These are phyloP conservation scores for Xylariaceae sp. DNA, from an alignment of 2,329 filamentous ascomycete species.

Conservation along the genomic window DNA sequence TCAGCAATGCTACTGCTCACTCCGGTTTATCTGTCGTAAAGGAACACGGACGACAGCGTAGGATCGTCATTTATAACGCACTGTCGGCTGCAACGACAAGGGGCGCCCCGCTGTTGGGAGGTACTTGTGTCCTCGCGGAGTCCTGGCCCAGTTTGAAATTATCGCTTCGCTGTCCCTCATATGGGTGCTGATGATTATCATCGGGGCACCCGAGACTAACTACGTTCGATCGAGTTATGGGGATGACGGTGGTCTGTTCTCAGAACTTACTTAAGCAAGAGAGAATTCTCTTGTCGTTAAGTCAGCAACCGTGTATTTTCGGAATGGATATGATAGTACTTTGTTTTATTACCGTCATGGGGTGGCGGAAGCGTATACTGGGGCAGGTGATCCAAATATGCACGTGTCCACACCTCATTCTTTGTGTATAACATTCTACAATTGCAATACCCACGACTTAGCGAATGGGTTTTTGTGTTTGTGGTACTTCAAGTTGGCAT, in stretches of 20 bases:
- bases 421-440: too few species aligned
- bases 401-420: too few species aligned
- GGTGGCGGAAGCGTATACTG: too few species aligned
- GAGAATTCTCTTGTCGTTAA: too few species aligned
- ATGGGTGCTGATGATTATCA: conserved; percentile 43
- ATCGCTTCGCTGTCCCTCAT: conserved; percentile 46
- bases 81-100: conserved; percentile 46
- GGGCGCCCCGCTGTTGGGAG: conserved; percentile 52
- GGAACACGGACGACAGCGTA: conserved; percentile 50
- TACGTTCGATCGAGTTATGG: conserved; percentile 41
- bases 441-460: too few species aligned
- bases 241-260: conserved; percentile 11
- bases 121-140: conserved; percentile 43
- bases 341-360: too few species aligned
- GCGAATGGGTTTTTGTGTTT: too few species aligned
- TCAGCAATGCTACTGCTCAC: conserved; percentile 20
- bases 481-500: too few species aligned
- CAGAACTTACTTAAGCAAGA: conserved; percentile 8
- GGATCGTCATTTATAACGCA: conserved; percentile 43
- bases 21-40: conserved; percentile 28
- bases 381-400: too few species aligned
- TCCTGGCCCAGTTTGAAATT: conserved; percentile 48
- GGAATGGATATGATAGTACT: too few species aligned
- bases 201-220: conserved; percentile 50
- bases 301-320: too few species aligned